Percentiles rank a stretch among this genome's conserved stretches.
phyloP scores from a whole-genome alignment of 2,329 filamentous ascomycete species.

The Claviceps maximensis region DNA sequence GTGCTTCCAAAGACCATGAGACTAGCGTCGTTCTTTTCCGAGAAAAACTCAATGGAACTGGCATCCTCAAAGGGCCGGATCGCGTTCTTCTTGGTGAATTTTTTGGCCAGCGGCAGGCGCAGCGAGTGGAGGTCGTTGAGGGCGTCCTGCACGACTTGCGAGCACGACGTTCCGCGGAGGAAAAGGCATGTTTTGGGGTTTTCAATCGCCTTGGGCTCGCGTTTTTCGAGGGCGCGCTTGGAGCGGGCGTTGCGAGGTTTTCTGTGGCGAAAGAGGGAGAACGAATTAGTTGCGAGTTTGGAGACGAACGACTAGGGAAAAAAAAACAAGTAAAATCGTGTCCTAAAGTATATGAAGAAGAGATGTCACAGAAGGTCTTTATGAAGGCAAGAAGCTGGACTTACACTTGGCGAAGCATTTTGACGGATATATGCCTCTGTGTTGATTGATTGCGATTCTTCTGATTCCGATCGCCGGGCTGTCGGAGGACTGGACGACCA shows the following conservation, averaged over 20 bases:
- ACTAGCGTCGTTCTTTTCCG: conserved; percentile 86
- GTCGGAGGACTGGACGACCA: conserved; percentile 6
- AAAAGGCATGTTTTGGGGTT: conserved; percentile 85
- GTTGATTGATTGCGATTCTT: not conserved
- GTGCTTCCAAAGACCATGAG: conserved; percentile 73
- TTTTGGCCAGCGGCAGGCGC: conserved; percentile 72
- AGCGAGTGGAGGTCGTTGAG: conserved; percentile 75
- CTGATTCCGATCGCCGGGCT: not conserved
- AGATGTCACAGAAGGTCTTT: no score
- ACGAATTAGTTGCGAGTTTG: no score
- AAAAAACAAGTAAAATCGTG: not conserved
- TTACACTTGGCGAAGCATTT: conserved; percentile 38
- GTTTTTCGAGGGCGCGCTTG: conserved; percentile 87
- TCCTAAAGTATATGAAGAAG: no score
- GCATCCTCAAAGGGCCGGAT: conserved; percentile 91
- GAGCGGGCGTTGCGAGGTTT: conserved; percentile 67
- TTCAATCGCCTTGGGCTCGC: conserved; percentile 77
- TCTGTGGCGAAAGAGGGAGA: conserved; percentile 17
- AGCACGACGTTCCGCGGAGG: conserved; percentile 75
- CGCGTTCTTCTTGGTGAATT: conserved; percentile 94
- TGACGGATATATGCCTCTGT: conserved; percentile 7
- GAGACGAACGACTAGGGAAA: no score
- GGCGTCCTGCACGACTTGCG: conserved; percentile 68
- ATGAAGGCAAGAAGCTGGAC: conserved; percentile 8
- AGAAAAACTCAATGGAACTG: conserved; percentile 84